A percentile compares a stretch with the other conserved stretches of the same genome.
Conservation (phyloP, 2,329 filamentous ascomycete species). For the Aspergillus sp. region DNA sequence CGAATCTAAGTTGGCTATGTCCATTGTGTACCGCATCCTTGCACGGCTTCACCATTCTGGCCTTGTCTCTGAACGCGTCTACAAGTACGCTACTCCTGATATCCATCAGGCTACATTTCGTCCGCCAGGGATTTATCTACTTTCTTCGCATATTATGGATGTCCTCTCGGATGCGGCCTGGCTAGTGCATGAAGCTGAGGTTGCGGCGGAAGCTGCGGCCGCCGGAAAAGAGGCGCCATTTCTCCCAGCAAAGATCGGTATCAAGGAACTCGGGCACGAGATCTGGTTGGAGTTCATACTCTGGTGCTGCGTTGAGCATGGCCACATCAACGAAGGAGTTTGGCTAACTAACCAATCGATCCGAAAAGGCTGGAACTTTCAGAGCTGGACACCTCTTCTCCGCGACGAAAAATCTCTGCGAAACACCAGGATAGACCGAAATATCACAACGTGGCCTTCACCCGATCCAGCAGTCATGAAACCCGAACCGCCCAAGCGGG, state of each 20-base stretch:
- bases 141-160: conserved; percentile 48
- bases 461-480: conserved; percentile 20
- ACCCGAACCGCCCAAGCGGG: conserved; percentile 16
- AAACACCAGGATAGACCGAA: conserved; percentile 35
- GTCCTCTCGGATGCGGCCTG: conserved; percentile 49
- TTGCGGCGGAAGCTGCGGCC: conserved; percentile 36
- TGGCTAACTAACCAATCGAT: conserved; percentile 39
- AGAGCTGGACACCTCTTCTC: conserved; percentile 41
- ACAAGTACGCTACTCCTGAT: conserved; percentile 36
- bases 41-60: conserved; percentile 47
- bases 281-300: conserved; percentile 52
- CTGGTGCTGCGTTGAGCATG: conserved; percentile 52
- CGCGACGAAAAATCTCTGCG: conserved; percentile 26
- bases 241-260: conserved; percentile 40
- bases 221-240: conserved; percentile 40
- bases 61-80: conserved; percentile 44
- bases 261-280: conserved; percentile 46
- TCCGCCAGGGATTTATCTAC: conserved; percentile 45
- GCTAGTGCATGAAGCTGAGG: conserved; percentile 40
- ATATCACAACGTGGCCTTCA: conserved; percentile 35
- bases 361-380: conserved; percentile 39
- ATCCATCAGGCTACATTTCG: conserved; percentile 33
- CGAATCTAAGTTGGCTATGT: conserved; percentile 42
- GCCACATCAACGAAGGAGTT: conserved; percentile 41
- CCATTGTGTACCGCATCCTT: conserved; percentile 44